Evolutionary conservation across 192 early-diverging fungal species (phyloP), one percentile per base, ranked within the genome.

Genomic region (Ambispora gerdemannii): DNA sequence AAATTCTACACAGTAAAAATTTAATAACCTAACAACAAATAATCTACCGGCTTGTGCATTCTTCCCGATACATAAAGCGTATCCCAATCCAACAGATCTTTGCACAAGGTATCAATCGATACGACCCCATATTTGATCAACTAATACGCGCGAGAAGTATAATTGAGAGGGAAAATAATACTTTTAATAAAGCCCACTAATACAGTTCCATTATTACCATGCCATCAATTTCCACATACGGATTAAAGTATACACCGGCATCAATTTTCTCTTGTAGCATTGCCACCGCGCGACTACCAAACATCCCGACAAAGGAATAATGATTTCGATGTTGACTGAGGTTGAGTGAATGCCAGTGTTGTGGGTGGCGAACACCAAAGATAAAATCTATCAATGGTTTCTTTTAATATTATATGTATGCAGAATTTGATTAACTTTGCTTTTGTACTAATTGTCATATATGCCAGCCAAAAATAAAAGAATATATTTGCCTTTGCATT

Each of bases 271-370:
- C 91, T 75, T 97, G 93, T 51, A 96, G 83, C 34, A 76, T 72
- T 0, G 90, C 66, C 4, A 98, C 85, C 0, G 88, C 83, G 24
- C 83, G 68, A 50, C 90, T 88, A 0, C 95, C 95, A n/a, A 95
- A 69, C 15, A 70, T 72, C 30, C 85, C 86, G 71, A 95, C 70
- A 28, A 87, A 72, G n/a, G 95, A 96, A 77, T 99, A 99, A 74
- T 99, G 96, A 35, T 86, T 75, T 20, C 87, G 88, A 79, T 97
- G 87, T 76, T 95, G 93, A n/a, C 90, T 83, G 35, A 98, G 82
- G 76, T 99, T 99, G 53, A 97, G 82, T 27, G 91, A 92, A 69
- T 99, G 97, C 97, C 97, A 99, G 75, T 96, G 94, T 66, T 91
- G 88, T 15, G 96, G 89, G 76, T 99, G 92, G 4, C 89, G 88